Conservation (phyloP, 2,329 filamentous ascomycete genomes). For the Neopestalotiopsis sp. region DNA sequence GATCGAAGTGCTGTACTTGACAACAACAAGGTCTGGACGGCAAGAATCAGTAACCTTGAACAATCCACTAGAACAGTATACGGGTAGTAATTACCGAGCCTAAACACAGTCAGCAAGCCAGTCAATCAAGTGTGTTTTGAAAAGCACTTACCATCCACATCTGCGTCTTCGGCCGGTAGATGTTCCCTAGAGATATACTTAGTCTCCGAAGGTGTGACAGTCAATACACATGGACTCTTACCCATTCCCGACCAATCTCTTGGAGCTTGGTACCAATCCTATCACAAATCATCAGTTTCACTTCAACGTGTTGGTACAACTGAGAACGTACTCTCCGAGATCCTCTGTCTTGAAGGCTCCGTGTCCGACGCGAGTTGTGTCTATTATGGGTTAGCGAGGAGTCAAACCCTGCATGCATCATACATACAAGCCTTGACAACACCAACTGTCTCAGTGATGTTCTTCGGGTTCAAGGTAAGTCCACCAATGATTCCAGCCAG, state of each 20-base stretch:
- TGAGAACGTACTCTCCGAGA: slow-evolving; percentile 31
- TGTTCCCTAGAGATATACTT: slow-evolving; percentile 1
- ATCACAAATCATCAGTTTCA: neutral
- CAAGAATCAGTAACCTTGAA: slow-evolving; percentile 9
- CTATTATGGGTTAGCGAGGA: neutral
- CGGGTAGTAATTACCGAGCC: slow-evolving; percentile 25
- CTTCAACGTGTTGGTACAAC: neutral
- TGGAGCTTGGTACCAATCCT: slow-evolving; percentile 43
- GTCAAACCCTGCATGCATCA: neutral
- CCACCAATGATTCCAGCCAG: slow-evolving; percentile 65
- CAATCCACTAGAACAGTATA: slow-evolving; percentile 8
- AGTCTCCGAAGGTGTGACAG: neutral
- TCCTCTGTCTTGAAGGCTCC: slow-evolving; percentile 68
- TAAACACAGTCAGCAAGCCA: slow-evolving; percentile 8
- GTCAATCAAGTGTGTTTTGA: neutral
- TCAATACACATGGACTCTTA: slow-evolving; percentile 3
- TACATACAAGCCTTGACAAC: slow-evolving; percentile 63
- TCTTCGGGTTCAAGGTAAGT: slow-evolving; percentile 58
- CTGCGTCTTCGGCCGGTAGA: slow-evolving; percentile 57
- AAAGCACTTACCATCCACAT: slow-evolving; percentile 50
- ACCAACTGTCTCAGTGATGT: slow-evolving; percentile 61
- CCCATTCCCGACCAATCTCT: slow-evolving; percentile 40
- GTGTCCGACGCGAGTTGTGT: slow-evolving; percentile 61
- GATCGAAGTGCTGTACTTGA: slow-evolving; percentile 67
- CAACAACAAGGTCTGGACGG: slow-evolving; percentile 69